phyloP scores from a whole-genome alignment of 116 monocot species.

The Zostera marina region DNA sequence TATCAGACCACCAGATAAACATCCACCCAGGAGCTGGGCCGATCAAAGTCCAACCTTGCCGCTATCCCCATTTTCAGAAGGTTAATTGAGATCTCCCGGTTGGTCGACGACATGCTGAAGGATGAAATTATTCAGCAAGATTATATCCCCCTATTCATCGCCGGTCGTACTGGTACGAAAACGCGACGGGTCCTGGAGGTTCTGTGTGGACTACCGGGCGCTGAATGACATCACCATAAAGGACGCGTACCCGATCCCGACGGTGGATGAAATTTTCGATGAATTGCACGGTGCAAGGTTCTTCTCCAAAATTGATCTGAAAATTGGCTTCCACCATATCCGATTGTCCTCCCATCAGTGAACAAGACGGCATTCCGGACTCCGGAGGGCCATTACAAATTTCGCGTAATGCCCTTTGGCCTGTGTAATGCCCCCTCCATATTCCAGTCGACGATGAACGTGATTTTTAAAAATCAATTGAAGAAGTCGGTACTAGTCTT shows the following conservation, averaged over 20 bases:
- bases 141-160: not conserved
- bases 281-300: not conserved
- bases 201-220: too few species aligned
- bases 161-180: not conserved
- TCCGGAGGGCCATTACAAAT: slow-evolving; percentile 4
- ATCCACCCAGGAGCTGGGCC: too few species aligned
- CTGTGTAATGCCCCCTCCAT: too few species aligned
- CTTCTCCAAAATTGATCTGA: slow-evolving; percentile 7
- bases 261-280: too few species aligned
- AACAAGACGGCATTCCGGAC: not conserved
- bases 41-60: not conserved
- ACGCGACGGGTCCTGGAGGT: not conserved
- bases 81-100: not conserved
- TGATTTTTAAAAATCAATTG: too few species aligned
- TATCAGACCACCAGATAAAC: too few species aligned
- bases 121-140: not conserved
- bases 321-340: not conserved
- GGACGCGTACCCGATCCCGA: too few species aligned
- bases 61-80: slow-evolving; percentile 3
- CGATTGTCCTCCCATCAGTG: not conserved
- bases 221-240: too few species aligned
- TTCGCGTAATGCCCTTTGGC: slow-evolving; percentile 7
- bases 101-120: too few species aligned
- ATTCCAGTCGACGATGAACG: slow-evolving; percentile 1
- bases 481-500: too few species aligned